phyloP scores from a whole-genome alignment of 352 stramenopile species.

The Phytophthora ohioensis region DNA sequence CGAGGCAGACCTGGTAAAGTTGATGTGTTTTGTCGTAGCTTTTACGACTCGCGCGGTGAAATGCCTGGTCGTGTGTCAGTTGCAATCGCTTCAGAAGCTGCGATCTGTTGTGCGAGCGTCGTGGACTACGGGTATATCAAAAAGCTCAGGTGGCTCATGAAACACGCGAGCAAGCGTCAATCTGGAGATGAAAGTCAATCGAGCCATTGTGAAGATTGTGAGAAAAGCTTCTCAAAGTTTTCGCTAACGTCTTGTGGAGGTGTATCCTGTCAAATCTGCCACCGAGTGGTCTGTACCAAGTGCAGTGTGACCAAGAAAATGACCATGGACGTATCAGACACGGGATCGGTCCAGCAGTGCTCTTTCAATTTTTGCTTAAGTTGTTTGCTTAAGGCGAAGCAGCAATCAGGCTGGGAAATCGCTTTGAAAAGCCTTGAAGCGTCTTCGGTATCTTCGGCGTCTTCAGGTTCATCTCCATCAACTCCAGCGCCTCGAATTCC shows the following conservation, averaged over 20 bases:
- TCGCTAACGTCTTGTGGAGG: conserved; percentile 18
- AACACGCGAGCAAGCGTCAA: conserved; percentile 22
- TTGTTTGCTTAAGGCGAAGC: conserved; percentile 60
- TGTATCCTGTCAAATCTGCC: conserved; percentile 53
- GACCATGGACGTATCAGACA: conserved; percentile 51
- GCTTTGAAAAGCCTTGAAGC: conserved; percentile 20
- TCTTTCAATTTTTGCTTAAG: conserved; percentile 56
- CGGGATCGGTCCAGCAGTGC: conserved; percentile 41
- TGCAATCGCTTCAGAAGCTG: conserved; percentile 48
- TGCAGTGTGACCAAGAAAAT: conserved; percentile 70
- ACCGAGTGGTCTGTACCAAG: conserved; percentile 47
- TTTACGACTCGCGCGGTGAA: conserved; percentile 56
- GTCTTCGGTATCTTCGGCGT: not conserved
- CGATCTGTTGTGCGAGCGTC: conserved; percentile 47
- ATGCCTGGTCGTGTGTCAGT: conserved; percentile 56
- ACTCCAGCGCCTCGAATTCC: not conserved
- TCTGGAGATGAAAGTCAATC: not conserved
- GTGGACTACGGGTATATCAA: conserved; percentile 67
- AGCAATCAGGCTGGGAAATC: conserved; percentile 52
- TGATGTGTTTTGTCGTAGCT: conserved; percentile 61
- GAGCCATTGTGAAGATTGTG: conserved; percentile 40
- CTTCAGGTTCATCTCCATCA: not conserved
- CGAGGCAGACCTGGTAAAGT: conserved; percentile 35
- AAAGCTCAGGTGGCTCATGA: conserved; percentile 70
- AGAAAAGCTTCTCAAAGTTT: conserved; percentile 33